Conservation (phyloP, 495 filamentous ascomycete species). For the Annulohypoxylon nitens region DNA sequence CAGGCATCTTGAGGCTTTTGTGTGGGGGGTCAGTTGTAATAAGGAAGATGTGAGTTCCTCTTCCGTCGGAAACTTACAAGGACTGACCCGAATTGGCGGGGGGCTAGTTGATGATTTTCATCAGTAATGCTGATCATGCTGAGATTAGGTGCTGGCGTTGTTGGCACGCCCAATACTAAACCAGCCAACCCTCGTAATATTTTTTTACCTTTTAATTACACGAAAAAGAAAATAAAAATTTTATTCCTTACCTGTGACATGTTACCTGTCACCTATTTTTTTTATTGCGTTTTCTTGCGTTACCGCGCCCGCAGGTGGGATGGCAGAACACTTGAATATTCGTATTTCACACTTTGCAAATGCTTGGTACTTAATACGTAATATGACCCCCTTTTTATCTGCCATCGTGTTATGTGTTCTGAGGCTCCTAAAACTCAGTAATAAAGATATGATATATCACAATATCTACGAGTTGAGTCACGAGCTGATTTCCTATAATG, state of each 20-base stretch:
- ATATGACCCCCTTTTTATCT: conserved; percentile 28
- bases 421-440: conserved; percentile 6
- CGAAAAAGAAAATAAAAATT: conserved; percentile 17
- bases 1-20: conserved; percentile 41
- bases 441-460: conserved; percentile 20
- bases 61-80: conserved; percentile 45
- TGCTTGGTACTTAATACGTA: conserved; percentile 57
- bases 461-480: conserved; percentile 8
- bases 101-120: conserved; percentile 41
- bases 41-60: conserved; percentile 42
- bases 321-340: conserved; percentile 16
- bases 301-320: conserved; percentile 29
- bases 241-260: conserved; percentile 21
- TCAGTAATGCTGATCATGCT: conserved; percentile 43
- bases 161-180: background rate
- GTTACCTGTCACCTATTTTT: conserved; percentile 5
- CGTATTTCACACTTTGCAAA: conserved; percentile 65
- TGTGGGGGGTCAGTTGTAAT: conserved; percentile 39
- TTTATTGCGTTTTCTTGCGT: conserved; percentile 34
- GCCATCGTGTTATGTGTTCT: conserved; percentile 18
- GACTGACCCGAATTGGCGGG: conserved; percentile 42
- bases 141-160: conserved; percentile 33
- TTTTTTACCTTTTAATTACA: conserved; percentile 28
- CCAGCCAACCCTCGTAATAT: conserved; percentile 29
- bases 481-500: conserved; percentile 22